These are phyloP conservation scores for Myrmaecium sp. DNA, from an alignment of 2,329 filamentous ascomycete species.

Conservation along the genomic window DNA sequence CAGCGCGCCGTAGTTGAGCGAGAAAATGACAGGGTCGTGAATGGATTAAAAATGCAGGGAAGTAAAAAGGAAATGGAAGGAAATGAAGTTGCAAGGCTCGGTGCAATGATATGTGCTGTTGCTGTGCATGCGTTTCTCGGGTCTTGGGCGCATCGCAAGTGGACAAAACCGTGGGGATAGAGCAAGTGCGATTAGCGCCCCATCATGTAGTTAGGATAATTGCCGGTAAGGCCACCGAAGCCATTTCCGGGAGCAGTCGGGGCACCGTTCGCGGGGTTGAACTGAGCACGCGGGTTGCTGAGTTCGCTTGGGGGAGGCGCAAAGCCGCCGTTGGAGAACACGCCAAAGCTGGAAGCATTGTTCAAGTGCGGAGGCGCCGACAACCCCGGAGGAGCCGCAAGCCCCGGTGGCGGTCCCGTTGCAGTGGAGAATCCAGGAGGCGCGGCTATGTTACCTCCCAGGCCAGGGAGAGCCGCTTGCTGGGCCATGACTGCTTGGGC, in stretches of 20 bases:
- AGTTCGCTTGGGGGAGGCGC: constrained; percentile 19
- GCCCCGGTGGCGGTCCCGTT: constrained; percentile 66
- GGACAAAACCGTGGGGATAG: too few relatives aligned
- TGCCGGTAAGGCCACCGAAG: constrained; percentile 14
- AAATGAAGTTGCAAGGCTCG: too few relatives aligned
- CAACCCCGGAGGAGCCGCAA: constrained; percentile 59
- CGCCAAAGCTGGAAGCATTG: constrained; percentile 15
- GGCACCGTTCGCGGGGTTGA: constrained; percentile 17
- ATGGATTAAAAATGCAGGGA: too few relatives aligned
- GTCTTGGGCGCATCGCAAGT: too few relatives aligned
- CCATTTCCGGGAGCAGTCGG: constrained; percentile 15
- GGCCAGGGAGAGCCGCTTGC: constrained; percentile 37
- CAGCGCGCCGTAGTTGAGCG: too few relatives aligned
- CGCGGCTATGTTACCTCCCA: constrained; percentile 38
- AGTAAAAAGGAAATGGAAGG: too few relatives aligned
- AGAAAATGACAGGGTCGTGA: too few relatives aligned
- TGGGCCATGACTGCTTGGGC: constrained; percentile 33
- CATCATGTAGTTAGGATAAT: constrained; percentile 23
- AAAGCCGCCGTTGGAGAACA: constrained; percentile 21
- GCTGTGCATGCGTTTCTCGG: too few relatives aligned
- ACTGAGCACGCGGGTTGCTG: constrained; percentile 12
- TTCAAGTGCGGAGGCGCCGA: constrained; percentile 18
- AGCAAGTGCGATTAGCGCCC: too few relatives aligned
- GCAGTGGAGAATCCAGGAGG: constrained; percentile 45
- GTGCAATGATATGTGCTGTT: too few relatives aligned